Percentiles rank a stretch among this genome's conserved stretches.
Conservation (phyloP, 768 basidiomycete genomes). For the Hypholoma fasciculare region DNA sequence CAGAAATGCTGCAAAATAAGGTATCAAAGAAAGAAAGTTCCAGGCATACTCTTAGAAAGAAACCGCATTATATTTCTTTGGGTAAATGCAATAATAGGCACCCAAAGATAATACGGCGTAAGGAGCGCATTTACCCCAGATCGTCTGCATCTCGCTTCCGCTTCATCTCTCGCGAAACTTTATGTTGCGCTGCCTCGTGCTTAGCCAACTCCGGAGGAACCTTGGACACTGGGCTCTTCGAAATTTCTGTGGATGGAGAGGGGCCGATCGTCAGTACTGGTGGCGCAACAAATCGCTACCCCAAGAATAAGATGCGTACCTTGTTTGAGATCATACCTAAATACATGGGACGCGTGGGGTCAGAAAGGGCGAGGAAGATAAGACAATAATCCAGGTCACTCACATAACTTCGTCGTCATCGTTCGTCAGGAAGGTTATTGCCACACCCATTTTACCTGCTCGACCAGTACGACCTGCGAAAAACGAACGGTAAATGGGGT, state of each 20-base stretch:
- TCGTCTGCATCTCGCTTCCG: conserved; percentile 87
- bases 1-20: neutral
- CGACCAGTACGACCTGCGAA: conserved; percentile 88
- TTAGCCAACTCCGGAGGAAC: conserved; percentile 85
- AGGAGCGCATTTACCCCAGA: conserved; percentile 37
- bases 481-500: conserved; percentile 4
- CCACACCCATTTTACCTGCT: conserved; percentile 90
- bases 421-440: conserved; percentile 95
- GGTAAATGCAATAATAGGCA: too few relatives aligned
- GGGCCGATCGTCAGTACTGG: conserved; percentile 2
- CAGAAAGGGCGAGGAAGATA: conserved; percentile 6
- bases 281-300: neutral
- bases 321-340: conserved; percentile 94
- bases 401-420: conserved; percentile 98
- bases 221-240: conserved; percentile 91
- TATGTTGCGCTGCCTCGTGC: conserved; percentile 90
- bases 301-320: conserved; percentile 43
- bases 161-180: conserved; percentile 94
- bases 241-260: conserved; percentile 63
- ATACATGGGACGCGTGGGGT: conserved; percentile 8
- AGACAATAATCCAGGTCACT: conserved; percentile 30
- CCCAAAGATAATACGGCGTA: neutral
- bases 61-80: too few relatives aligned
- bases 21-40: neutral
- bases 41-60: neutral